Percentiles rank a stretch among this genome's conserved stretches.
phyloP scores from a whole-genome alignment of 2,329 filamentous ascomycete species.

The Verticillium albo-atrum region DNA sequence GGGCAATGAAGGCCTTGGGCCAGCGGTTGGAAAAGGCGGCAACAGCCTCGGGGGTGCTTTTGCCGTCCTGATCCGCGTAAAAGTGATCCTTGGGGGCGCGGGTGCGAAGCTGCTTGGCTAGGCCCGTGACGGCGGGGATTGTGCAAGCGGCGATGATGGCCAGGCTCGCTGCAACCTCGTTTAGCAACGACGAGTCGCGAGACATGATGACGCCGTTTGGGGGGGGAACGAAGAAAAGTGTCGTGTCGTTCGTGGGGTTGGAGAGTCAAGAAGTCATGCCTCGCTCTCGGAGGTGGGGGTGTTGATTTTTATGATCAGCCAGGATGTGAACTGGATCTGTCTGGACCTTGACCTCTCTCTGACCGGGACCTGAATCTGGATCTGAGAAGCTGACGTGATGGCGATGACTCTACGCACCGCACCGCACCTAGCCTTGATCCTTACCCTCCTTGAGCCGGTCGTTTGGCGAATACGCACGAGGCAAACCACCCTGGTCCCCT shows the following conservation, averaged over 20 bases:
- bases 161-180: slow-evolving; percentile 21
- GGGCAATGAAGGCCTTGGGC: slow-evolving; percentile 49
- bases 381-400: not conserved
- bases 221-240: not conserved
- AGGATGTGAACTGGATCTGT: no score
- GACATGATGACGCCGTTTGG: slow-evolving; percentile 7
- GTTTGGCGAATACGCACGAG: not conserved
- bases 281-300: not conserved
- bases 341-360: no score
- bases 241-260: not conserved
- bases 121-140: slow-evolving; percentile 28
- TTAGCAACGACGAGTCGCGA: slow-evolving; percentile 3
- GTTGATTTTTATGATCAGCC: not conserved
- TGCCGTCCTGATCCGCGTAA: slow-evolving; percentile 68
- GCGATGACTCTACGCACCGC: not conserved
- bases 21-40: slow-evolving; percentile 57
- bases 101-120: slow-evolving; percentile 27
- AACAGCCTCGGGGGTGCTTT: slow-evolving; percentile 59
- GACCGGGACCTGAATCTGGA: not conserved
- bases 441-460: not conserved
- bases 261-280: not conserved
- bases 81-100: slow-evolving; percentile 34
- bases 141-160: slow-evolving; percentile 29
- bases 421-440: not conserved
- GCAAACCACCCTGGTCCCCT: not conserved